phyloP scores from a whole-genome alignment of 352 stramenopile genomes.

The Phytophthora pluvialis region DNA sequence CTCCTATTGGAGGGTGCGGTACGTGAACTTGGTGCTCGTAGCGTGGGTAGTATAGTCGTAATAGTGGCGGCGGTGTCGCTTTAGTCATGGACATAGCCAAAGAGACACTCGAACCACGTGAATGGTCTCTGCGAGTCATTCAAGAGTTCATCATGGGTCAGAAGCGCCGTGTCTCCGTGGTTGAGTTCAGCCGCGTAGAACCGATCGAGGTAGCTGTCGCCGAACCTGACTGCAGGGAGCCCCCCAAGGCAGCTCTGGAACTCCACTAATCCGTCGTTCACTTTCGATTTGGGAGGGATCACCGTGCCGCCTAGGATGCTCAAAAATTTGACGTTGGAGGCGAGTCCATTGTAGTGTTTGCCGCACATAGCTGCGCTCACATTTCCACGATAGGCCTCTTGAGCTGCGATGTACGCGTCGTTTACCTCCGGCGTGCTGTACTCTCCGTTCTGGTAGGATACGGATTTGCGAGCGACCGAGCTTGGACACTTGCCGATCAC shows the following conservation, averaged over 20 bases:
- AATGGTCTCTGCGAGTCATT: slow-evolving; percentile 30
- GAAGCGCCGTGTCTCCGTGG: slow-evolving; percentile 45
- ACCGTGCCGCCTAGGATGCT: slow-evolving; percentile 18
- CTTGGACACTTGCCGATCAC: slow-evolving; percentile 9
- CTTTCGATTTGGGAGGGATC: slow-evolving; percentile 33
- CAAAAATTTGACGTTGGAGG: slow-evolving; percentile 24
- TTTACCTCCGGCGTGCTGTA: slow-evolving; percentile 10
- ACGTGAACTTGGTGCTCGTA: too few species aligned
- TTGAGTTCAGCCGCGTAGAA: slow-evolving; percentile 46
- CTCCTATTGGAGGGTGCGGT: too few species aligned
- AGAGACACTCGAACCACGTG: slow-evolving; percentile 51
- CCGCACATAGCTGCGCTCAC: slow-evolving; percentile 43
- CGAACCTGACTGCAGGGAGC: slow-evolving; percentile 30
- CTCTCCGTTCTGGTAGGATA: slow-evolving; percentile 15
- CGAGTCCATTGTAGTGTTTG: slow-evolving; percentile 32
- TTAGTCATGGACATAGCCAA: too few species aligned
- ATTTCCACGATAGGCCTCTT: slow-evolving; percentile 31
- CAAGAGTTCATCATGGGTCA: slow-evolving; percentile 37
- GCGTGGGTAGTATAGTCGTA: too few species aligned
- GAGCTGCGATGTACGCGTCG: slow-evolving; percentile 9
- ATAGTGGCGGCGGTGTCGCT: too few species aligned
- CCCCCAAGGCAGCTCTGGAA: slow-evolving; percentile 42
- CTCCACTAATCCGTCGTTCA: slow-evolving; percentile 37
- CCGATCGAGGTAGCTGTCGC: slow-evolving; percentile 17
- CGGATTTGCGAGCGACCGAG: neutral